Percentiles rank a stretch among this genome's conserved stretches.
Conservation (phyloP, 805 yeast genomes). For the Ogataea pignaliae region DNA sequence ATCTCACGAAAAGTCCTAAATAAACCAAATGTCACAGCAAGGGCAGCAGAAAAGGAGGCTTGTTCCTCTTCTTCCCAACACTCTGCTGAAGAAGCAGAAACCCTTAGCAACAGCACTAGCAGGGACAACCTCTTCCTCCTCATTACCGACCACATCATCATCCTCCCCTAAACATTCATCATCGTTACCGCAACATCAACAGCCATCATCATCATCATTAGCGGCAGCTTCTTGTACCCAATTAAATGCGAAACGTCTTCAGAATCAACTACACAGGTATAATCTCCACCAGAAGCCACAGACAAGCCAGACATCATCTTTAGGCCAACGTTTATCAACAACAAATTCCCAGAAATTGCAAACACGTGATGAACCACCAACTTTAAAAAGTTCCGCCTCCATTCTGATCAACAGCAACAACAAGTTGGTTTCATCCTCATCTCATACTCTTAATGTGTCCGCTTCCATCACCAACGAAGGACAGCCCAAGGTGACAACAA, state of each 20-base stretch:
- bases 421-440: too few relatives aligned
- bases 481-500: constrained; percentile 13
- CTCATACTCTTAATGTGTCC: background rate
- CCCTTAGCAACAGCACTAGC: background rate
- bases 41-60: constrained; percentile 24
- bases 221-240: background rate
- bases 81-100: constrained; percentile 10
- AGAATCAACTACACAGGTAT: too few relatives aligned
- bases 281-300: background rate
- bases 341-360: too few relatives aligned
- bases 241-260: too few relatives aligned
- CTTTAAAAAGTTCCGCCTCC: too few relatives aligned
- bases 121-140: too few relatives aligned
- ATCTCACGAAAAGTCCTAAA: too few relatives aligned
- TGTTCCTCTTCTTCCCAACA: constrained; percentile 26
- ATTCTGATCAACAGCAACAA: background rate
- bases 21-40: background rate
- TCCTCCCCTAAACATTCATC: too few relatives aligned
- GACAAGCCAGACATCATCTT: background rate
- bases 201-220: background rate
- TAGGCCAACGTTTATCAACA: too few relatives aligned
- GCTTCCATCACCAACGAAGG: background rate
- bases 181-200: too few relatives aligned
- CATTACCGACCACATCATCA: too few relatives aligned
- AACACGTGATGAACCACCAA: background rate